Evolutionary conservation across 352 stramenopile genomes (phyloP).

Genomic region (Bremia lactucae): DNA sequence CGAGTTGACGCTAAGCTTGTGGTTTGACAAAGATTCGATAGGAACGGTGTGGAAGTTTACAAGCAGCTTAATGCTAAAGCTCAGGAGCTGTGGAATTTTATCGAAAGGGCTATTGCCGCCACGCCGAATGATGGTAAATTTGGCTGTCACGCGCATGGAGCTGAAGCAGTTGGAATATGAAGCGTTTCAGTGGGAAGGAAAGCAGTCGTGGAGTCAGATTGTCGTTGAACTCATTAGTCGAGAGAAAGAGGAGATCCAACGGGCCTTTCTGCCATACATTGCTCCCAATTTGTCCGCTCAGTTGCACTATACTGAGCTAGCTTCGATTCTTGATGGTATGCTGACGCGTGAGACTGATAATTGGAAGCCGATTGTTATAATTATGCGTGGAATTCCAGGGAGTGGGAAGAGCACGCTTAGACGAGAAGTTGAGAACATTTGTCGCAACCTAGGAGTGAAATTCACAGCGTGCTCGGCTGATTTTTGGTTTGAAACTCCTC

Average conservation of each 20-base stretch:
- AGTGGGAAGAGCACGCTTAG: constrained; percentile 61
- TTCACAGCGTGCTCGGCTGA: constrained; percentile 50
- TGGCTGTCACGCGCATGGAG: constrained; percentile 12
- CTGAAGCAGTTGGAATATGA: constrained; percentile 1
- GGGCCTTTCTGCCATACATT: constrained; percentile 14
- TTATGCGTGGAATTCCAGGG: constrained; percentile 58
- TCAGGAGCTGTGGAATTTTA: constrained; percentile 33
- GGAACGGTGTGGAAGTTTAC: constrained; percentile 39
- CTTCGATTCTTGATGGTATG: constrained; percentile 28
- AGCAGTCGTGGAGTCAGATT: constrained; percentile 11
- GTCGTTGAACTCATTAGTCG: constrained; percentile 7
- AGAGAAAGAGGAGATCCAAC: constrained; percentile 14
- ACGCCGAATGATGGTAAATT: constrained; percentile 8
- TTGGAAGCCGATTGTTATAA: constrained; percentile 30
- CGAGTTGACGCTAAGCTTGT: constrained; percentile 27
- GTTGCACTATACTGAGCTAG: constrained; percentile 25
- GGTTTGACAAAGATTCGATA: constrained; percentile 18
- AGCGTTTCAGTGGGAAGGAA: constrained; percentile 21
- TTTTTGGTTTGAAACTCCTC: constrained; percentile 46
- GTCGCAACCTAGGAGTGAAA: constrained; percentile 9
- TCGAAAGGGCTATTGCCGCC: constrained; percentile 17
- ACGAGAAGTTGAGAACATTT: constrained; percentile 32
- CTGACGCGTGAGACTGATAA: constrained; percentile 14
- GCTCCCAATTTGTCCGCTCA: background rate
- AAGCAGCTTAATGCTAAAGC: constrained; percentile 27